These are phyloP conservation scores for Aspergillus aculeatinus DNA, from an alignment of 2,329 filamentous ascomycete genomes.

Conservation along the genomic window DNA sequence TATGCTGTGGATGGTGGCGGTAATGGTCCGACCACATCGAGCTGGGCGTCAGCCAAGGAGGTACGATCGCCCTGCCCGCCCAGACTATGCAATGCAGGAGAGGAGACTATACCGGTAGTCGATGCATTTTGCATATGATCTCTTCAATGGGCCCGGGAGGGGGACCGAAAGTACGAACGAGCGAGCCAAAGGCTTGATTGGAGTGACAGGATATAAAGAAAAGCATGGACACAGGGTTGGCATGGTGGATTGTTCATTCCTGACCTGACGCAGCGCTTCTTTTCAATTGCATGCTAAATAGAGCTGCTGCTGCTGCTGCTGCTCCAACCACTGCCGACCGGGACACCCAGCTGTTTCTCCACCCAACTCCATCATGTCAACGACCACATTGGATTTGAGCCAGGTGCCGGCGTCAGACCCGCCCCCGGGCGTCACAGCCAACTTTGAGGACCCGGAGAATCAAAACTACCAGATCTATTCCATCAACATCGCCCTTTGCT, in stretches of 20 bases:
- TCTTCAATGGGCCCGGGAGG: neutral
- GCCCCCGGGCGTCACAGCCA: conserved; percentile 13
- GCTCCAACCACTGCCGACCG: neutral
- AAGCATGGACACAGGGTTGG: neutral
- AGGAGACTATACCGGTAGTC: neutral
- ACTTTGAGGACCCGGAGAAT: conserved; percentile 12
- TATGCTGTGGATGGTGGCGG: neutral
- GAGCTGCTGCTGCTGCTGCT: neutral
- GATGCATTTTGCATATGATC: neutral
- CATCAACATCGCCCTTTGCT: conserved; percentile 14
- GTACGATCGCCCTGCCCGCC: neutral
- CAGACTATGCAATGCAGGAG: conserved; percentile 1
- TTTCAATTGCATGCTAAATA: neutral
- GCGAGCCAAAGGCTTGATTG: too few species aligned
- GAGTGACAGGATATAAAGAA: neutral
- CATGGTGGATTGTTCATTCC: neutral
- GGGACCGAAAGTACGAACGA: too few species aligned
- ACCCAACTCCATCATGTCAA: neutral
- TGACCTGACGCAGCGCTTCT: too few species aligned
- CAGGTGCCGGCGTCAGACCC: conserved; percentile 11
- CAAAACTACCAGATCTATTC: conserved; percentile 14
- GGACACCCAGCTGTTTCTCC: neutral
- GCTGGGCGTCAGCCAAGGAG: neutral
- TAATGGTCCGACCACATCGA: neutral
- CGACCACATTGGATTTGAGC: conserved; percentile 10